Conservation (phyloP, 768 basidiomycete genomes). For the Agaricus sinodeliciosus region DNA sequence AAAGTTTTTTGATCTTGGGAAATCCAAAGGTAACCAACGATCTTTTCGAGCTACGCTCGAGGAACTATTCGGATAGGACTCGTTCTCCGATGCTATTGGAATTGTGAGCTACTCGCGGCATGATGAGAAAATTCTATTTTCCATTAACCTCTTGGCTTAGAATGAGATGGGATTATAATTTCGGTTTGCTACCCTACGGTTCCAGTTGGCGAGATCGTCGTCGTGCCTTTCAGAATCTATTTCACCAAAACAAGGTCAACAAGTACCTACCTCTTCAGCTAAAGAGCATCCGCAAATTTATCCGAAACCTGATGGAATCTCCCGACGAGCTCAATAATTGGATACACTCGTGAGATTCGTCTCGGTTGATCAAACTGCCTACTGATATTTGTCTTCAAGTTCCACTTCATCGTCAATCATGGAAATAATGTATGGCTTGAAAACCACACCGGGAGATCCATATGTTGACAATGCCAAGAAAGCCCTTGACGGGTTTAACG, state of each 20-base stretch:
- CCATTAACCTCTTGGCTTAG: not conserved
- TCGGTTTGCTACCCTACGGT: slow-evolving; percentile 29
- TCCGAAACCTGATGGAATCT: not conserved
- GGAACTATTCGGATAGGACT: slow-evolving; percentile 10
- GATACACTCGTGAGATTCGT: slow-evolving; percentile 1
- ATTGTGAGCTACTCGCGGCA: not conserved
- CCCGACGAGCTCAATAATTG: not conserved
- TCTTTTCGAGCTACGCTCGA: slow-evolving; percentile 4
- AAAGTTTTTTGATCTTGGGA: slow-evolving; percentile 2
- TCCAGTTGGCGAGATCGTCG: slow-evolving; percentile 36
- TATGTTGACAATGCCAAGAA: slow-evolving; percentile 27
- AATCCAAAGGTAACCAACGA: not conserved
- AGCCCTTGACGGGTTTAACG: slow-evolving; percentile 17
- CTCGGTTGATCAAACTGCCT: not conserved
- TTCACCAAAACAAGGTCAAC: slow-evolving; percentile 17
- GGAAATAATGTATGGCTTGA: slow-evolving; percentile 22
- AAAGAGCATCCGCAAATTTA: not conserved
- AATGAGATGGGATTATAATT: slow-evolving; percentile 31
- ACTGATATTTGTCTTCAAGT: not conserved
- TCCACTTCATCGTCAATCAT: slow-evolving; percentile 15
- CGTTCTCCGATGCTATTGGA: not conserved
- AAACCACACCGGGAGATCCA: slow-evolving; percentile 26
- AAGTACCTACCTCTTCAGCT: not conserved
- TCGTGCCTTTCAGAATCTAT: slow-evolving; percentile 36
- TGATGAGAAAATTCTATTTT: too few species aligned